Base-by-base conservation (phyloP, 352 stramenopile species). In the Blastocystis sp. region DNA sequence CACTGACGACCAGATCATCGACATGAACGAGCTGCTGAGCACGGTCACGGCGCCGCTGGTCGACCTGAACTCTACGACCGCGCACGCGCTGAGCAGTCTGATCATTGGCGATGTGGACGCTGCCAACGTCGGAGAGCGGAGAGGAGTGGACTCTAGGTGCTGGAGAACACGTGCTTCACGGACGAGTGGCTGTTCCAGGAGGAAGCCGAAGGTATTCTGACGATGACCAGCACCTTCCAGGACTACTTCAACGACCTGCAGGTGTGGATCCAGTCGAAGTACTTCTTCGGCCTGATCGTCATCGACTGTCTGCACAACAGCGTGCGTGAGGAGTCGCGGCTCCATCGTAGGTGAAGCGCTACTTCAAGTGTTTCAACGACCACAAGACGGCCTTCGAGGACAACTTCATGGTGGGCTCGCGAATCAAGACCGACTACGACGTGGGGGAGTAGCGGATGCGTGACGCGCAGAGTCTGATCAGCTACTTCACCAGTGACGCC, bases 241-340 rank as follows among this genome's bases (percentile, higher is more conserved):
- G 67, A 78, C n/a, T 78, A 78, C 36, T 78, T 78, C 29, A 64
- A 78, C 46, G 67, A 78, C n/a, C 36, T 78, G n/a, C 54, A 69
- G 16, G 51, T 64, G 14, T 78, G 67, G 67, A 78, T 78, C 36
- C 21, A 78, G 27, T 64, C 46, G 14, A 78, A 78, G 51, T 78
- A 56, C 32, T 78, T 78, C 67, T 69, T 40, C 14, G 67, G 67
- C 38, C 6, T 40, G 27, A 48, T 78, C 36, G 29, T 78, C 8
- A 78, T 64, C 32, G 51, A 57, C 36, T 78, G 67, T 78, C 51
- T 78, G 8, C 46, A 78, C 32, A 64, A 64, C 27, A 78, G 46
- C 51, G 67, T 78, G 11, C 11, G 46, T 9, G 46, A 48, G 27
- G 7, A 40, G 24, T 36, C 7, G 16, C 21, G 16, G 29, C 54